Evolutionary conservation across 1,284 basidiomycete species (phyloP).

Genomic region (Ganoderma multipileum): DNA sequence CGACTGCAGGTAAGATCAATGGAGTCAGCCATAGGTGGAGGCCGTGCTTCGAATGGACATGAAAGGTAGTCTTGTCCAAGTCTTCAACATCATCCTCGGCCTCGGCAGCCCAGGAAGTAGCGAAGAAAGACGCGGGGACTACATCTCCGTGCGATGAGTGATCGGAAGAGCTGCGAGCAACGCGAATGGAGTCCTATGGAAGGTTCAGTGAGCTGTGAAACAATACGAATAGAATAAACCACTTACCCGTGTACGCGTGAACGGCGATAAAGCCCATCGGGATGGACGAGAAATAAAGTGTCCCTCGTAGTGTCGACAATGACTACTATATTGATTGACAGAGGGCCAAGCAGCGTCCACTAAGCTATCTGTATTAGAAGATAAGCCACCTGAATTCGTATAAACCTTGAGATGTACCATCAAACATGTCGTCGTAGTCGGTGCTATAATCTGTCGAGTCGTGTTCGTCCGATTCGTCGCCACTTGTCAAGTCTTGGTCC

Average conservation of each 20-base stretch:
- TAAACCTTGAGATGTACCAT: constrained; percentile 27
- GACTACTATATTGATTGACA: constrained; percentile 32
- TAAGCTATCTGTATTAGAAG: constrained; percentile 17
- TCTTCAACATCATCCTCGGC: constrained; percentile 15
- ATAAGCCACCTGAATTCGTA: neutral
- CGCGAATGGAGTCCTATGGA: constrained; percentile 16
- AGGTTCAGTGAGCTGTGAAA: neutral
- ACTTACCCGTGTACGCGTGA: constrained; percentile 41
- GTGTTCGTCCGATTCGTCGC: constrained; percentile 80
- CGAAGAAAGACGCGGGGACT: neutral
- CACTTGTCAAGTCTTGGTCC: constrained; percentile 63
- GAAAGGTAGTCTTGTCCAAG: constrained; percentile 28
- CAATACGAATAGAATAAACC: neutral
- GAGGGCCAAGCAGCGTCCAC: constrained; percentile 26
- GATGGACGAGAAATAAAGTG: constrained; percentile 38
- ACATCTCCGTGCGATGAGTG: neutral
- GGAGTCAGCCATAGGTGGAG: constrained; percentile 35
- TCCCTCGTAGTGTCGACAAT: constrained; percentile 42
- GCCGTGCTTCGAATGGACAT: constrained; percentile 27
- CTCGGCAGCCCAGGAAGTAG: neutral
- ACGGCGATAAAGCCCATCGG: constrained; percentile 46
- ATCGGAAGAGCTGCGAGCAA: neutral
- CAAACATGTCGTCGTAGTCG: constrained; percentile 55
- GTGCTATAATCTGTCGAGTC: constrained; percentile 69
- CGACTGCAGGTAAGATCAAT: constrained; percentile 31